Evolutionary conservation across 345 rosid species (phyloP), one percentile per base, ranked within the genome.

Genomic region (Populus alba): DNA sequence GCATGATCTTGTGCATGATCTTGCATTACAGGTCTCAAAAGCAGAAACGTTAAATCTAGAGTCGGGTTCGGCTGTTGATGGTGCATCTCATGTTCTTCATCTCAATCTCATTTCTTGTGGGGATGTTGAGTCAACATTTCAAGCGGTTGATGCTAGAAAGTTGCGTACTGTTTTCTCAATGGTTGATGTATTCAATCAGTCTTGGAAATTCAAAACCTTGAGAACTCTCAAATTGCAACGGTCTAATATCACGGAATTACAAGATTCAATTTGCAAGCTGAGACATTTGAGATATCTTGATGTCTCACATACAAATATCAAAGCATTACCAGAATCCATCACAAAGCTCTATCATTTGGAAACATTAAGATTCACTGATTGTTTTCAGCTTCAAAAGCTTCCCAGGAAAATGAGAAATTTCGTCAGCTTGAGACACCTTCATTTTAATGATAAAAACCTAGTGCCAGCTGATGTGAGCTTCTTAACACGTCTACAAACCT

Each of bases 271-370:
- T 70, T 78, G 80, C 20, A 45, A 59, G 38, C 49, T 83, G 68
- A 83, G 76, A 49, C 80, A 76, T 68, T 68, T 83, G 27, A 66
- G 80, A 12, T 79, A 76, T n/a, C 78, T 83, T 29, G 80, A 83
- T 17, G n/a, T 83, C 65, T 83, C 82, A 2, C 1, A 6, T 0
- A 71, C 49, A 55, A 1, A 20, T 11, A 33, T 83, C 20, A 20
- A 38, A 59, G 13, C 9, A 68, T 29, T 5, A 31, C 33, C 33
- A 31, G 3, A 31, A 31, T 31, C 33, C 33, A 31, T 31, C 33
- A 31, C 33, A 3, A 38, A 3, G 12, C 85, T 83, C 27, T 62
- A 73, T 74, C 71, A 72, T 62, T 73, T 83, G 37, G 53, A 79
- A 20, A 76, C 79, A 59, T 66, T 82, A 20, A 11, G 31, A 51